Percentiles rank a stretch among this genome's conserved stretches.
Evolutionary conservation across 768 basidiomycete genomes (phyloP).

Genomic region (Strobilomyces dryophilus): DNA sequence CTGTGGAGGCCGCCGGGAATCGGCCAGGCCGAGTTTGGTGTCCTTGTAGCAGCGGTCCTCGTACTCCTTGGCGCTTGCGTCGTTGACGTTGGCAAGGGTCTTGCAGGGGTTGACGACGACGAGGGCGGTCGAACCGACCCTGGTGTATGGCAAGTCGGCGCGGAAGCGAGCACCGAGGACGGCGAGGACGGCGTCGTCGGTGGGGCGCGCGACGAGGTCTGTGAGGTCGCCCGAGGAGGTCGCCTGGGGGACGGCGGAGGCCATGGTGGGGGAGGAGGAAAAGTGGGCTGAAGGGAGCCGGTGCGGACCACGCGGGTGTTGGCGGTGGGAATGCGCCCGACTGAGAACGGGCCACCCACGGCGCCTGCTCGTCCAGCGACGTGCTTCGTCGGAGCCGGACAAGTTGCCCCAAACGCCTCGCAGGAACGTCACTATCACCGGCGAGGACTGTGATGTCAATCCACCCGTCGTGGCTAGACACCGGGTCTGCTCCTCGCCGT

Average conservation of each 20-base stretch:
- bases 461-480: not conserved
- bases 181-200: conserved; percentile 53
- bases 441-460: conserved; percentile 6
- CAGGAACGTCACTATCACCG: not conserved
- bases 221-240: conserved; percentile 44
- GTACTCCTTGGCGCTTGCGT: conserved; percentile 55
- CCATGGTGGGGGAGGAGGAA: conserved; percentile 13
- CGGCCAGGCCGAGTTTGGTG: conserved; percentile 38
- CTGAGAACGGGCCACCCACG: not conserved
- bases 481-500: not conserved
- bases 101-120: conserved; percentile 61
- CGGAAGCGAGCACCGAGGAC: conserved; percentile 56
- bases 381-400: not conserved
- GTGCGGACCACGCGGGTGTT: not conserved
- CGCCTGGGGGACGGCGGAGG: conserved; percentile 33
- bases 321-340: not conserved
- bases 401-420: not conserved
- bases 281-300: not conserved
- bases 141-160: conserved; percentile 52
- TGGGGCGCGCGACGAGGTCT: conserved; percentile 48
- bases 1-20: conserved; percentile 39
- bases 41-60: conserved; percentile 53
- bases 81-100: conserved; percentile 51
- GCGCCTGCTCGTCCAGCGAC: no score
- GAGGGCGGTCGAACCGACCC: conserved; percentile 45